Percentiles rank a stretch among this genome's conserved stretches.
phyloP scores from a whole-genome alignment of 2,329 filamentous ascomycete genomes.

The Paecilomyces variotii region DNA sequence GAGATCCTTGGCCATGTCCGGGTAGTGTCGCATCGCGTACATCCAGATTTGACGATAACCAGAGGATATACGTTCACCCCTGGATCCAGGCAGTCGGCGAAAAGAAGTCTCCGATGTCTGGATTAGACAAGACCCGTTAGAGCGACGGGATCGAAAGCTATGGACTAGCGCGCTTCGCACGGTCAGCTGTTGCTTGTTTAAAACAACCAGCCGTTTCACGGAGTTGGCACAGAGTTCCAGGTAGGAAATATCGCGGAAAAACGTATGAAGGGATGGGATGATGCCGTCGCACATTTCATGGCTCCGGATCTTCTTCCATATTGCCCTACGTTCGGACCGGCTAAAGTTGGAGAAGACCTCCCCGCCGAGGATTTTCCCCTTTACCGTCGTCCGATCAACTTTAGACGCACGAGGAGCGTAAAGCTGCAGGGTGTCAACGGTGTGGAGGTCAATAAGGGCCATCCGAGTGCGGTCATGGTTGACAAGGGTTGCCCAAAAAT shows the following conservation, averaged over 20 bases:
- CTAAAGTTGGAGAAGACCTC: conserved; percentile 26
- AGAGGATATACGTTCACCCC: conserved; percentile 4
- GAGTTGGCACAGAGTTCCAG: conserved; percentile 18
- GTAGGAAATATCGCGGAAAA: conserved; percentile 32
- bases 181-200: background rate
- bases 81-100: conserved; percentile 6
- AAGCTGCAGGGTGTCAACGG: conserved; percentile 24
- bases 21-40: conserved; percentile 10
- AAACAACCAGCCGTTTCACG: conserved; percentile 17
- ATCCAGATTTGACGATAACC: conserved; percentile 11
- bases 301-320: conserved; percentile 20
- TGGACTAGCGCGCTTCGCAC: conserved; percentile 6
- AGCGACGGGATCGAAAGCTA: conserved; percentile 3
- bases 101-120: conserved; percentile 18
- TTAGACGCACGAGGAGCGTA: conserved; percentile 19
- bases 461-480: conserved; percentile 16
- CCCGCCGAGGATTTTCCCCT: conserved; percentile 19
- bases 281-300: background rate
- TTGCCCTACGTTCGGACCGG: conserved; percentile 16
- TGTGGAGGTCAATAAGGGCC: conserved; percentile 19
- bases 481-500: conserved; percentile 26
- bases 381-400: conserved; percentile 17
- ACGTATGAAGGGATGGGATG: conserved; percentile 18
- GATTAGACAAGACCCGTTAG: conserved; percentile 11
- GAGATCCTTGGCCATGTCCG: conserved; percentile 10